A percentile compares a stretch with the other conserved stretches of the same genome.
These are phyloP conservation scores for Termitomyces sp. DNA, from an alignment of 768 basidiomycete genomes.

Conservation along the genomic window DNA sequence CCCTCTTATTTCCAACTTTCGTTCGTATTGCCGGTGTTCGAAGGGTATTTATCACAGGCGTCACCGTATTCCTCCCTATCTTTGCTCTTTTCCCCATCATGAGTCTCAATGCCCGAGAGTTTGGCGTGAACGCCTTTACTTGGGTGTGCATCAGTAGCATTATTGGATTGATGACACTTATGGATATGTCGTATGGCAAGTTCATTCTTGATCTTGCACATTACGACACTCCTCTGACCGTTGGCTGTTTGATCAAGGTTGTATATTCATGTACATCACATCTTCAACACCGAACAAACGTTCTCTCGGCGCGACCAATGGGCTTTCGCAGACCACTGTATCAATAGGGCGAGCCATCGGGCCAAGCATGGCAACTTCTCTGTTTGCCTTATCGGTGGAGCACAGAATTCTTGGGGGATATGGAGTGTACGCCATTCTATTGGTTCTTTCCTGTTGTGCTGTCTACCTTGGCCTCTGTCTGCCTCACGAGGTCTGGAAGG, in stretches of 20 bases:
- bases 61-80: conserved; percentile 32
- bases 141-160: conserved; percentile 32
- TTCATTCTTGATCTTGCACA: background rate
- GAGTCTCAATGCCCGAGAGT: conserved; percentile 31
- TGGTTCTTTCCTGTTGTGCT: conserved; percentile 28
- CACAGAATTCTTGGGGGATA: conserved; percentile 45
- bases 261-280: conserved; percentile 50
- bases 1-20: conserved; percentile 33
- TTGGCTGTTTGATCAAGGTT: conserved; percentile 27
- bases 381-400: conserved; percentile 53
- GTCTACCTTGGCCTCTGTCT: conserved; percentile 29
- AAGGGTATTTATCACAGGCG: conserved; percentile 32
- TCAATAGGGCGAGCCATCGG: conserved; percentile 47
- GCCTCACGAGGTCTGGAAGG: conserved; percentile 36
- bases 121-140: conserved; percentile 28
- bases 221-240: background rate
- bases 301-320: conserved; percentile 51
- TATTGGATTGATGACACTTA: conserved; percentile 26
- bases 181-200: conserved; percentile 41
- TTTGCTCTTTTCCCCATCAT: conserved; percentile 41
- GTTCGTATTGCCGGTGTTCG: conserved; percentile 38
- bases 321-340: conserved; percentile 42
- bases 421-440: conserved; percentile 39
- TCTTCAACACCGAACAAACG: conserved; percentile 45
- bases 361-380: conserved; percentile 44